Evolutionary conservation across 106 monocot species (phyloP), one percentile per base, ranked within the genome.

Genomic region (Dendrobium catenatum): DNA sequence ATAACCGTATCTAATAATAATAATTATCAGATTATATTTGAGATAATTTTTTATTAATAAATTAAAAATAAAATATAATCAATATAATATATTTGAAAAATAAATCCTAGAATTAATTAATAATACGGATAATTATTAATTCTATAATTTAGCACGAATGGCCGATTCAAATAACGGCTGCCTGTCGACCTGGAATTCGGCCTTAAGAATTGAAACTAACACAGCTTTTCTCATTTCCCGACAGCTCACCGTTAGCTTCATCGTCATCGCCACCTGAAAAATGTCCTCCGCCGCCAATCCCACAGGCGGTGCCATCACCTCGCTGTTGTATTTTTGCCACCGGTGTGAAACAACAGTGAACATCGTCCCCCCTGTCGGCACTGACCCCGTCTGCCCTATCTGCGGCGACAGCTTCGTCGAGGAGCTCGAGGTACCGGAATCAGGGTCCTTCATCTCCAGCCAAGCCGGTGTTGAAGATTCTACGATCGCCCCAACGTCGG

Each of bases 331-430:
- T 84, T 97, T 85, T 81, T 97, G 97, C 85, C 94, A 97, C 84
- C 86, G 88, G 87, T 97, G 97, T 88, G 68, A 89, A 4, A 76
- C 75, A 67, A 82, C 81, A 20, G 90, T 94, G 31, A 18, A 59
- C 56, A 81, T 87, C 47, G 17, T 82, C 6, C 78, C 90, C 46
- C 75, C 76, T 17, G 42, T n/a, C 19, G 76, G 86, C 68, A 56
- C 85, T 40, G 94, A 94, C 11, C 85, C 94, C 81, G 37, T 68
- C 66, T 97, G 97, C 88, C 90, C 92, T 29, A 31, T 83, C 82
- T 97, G 94, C 86, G 19, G 77, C 40, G 85, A 86, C 22, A 92
- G 92, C 46, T 97, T 97, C 92, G 68, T 98, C 55, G 97, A 98
- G 64, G 94, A 93, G 79, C 37, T 92, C 73, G 88, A 91, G 11